phyloP scores from a whole-genome alignment of 495 filamentous ascomycete genomes.

The Aspergillus wentii region DNA sequence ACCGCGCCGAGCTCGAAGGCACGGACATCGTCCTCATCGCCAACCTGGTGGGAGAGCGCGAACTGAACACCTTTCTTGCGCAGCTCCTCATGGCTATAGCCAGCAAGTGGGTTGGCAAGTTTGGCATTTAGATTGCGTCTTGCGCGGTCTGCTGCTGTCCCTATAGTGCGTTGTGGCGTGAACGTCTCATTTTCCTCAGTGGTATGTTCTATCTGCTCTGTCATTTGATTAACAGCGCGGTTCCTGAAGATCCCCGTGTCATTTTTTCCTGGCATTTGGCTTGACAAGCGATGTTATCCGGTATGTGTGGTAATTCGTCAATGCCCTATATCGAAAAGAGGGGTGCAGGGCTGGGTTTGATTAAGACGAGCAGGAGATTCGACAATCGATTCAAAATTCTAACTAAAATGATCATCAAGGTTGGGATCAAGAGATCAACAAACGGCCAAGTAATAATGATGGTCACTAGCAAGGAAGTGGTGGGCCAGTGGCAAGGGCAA shows the following conservation, averaged over 20 bases:
- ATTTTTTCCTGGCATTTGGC: constrained; percentile 13
- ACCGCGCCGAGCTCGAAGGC: constrained; percentile 72
- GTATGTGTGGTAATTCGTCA: background rate
- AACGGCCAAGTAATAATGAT: too few species aligned
- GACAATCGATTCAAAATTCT: too few species aligned
- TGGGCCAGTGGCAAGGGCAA: too few species aligned
- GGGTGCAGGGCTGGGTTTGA: too few species aligned
- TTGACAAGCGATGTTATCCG: too few species aligned
- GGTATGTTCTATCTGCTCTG: constrained; percentile 13
- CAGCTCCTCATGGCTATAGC: constrained; percentile 55
- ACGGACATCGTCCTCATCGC: constrained; percentile 55
- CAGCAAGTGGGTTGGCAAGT: constrained; percentile 68
- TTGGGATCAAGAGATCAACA: too few species aligned
- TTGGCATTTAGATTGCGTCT: constrained; percentile 52
- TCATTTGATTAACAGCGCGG: background rate
- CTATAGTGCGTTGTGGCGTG: constrained; percentile 20
- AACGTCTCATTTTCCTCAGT: constrained; percentile 11
- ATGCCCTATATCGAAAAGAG: background rate
- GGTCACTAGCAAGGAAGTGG: too few species aligned
- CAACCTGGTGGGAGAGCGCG: constrained; percentile 57
- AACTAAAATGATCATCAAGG: too few species aligned
- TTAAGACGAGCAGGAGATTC: too few species aligned
- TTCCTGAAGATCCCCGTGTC: constrained; percentile 5
- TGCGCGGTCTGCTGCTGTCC: constrained; percentile 44
- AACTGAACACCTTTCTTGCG: constrained; percentile 60